Evolutionary conservation across 2,329 filamentous ascomycete genomes (phyloP).

Genomic region (Aspergillus sp.): DNA sequence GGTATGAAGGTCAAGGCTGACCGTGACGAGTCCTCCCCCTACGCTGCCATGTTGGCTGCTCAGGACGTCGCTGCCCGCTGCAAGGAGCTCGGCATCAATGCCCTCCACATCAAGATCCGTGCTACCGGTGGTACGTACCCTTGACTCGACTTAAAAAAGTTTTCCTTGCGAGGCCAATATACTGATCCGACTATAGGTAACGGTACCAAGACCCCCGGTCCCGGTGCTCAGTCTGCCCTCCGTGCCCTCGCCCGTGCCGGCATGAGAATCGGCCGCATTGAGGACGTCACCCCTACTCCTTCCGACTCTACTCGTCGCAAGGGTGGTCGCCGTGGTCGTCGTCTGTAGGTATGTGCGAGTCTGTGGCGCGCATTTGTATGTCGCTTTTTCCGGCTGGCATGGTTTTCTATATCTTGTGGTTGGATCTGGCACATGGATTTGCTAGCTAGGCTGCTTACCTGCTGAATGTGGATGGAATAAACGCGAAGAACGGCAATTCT

Average conservation of each 20-base stretch:
- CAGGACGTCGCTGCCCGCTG: slow-evolving; percentile 95
- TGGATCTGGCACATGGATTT: background rate
- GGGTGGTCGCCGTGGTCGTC: slow-evolving; percentile 99
- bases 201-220: slow-evolving; percentile 99
- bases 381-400: slow-evolving; percentile 21
- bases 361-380: slow-evolving; percentile 1
- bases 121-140: slow-evolving; percentile 82
- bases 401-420: slow-evolving; percentile 31
- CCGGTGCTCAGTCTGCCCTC: slow-evolving; percentile 98
- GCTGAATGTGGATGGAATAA: slow-evolving; percentile 49
- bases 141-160: background rate
- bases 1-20: slow-evolving; percentile 99
- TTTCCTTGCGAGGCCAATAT: background rate
- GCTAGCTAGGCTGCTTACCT: slow-evolving; percentile 32
- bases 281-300: slow-evolving; percentile 98
- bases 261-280: slow-evolving; percentile 99
- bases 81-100: slow-evolving; percentile 83
- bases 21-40: slow-evolving; percentile 99
- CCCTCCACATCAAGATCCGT: slow-evolving; percentile 99
- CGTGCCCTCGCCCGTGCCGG: slow-evolving; percentile 97
- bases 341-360: slow-evolving; percentile 72
- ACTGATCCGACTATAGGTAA: slow-evolving; percentile 62
- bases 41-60: slow-evolving; percentile 99
- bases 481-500: slow-evolving; percentile 54
- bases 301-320: slow-evolving; percentile 99